Conservation (phyloP, 78 protist species). For the Protostelium mycophagum region DNA sequence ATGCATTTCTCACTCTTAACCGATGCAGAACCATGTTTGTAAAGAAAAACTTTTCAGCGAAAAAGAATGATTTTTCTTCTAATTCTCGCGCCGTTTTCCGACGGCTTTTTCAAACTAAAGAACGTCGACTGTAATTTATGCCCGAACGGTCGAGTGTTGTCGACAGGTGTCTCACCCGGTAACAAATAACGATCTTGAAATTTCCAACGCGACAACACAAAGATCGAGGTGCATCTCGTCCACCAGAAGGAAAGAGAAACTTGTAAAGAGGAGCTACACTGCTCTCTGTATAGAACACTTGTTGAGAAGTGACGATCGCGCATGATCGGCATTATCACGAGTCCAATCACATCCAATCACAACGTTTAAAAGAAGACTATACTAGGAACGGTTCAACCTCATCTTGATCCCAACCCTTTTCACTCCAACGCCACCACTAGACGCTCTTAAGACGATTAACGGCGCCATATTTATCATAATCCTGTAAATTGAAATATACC, state of each 20-base stretch:
- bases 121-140: background rate
- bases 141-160: background rate
- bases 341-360: too few relatives aligned
- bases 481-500: too few relatives aligned
- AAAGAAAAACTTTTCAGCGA: background rate
- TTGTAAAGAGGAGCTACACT: too few relatives aligned
- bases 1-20: constrained; percentile 35
- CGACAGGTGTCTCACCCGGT: background rate
- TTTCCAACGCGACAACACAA: background rate
- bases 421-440: too few relatives aligned
- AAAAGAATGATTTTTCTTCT: background rate
- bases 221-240: background rate
- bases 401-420: too few relatives aligned
- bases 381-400: too few relatives aligned
- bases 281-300: background rate
- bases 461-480: too few relatives aligned
- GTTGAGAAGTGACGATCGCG: background rate
- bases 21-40: constrained; percentile 17
- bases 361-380: too few relatives aligned
- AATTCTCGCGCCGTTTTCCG: background rate
- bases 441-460: too few relatives aligned
- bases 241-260: too few relatives aligned
- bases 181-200: background rate
- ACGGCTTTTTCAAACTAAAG: background rate
- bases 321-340: background rate